Evolutionary conservation across 2,329 filamentous ascomycete genomes (phyloP).

Genomic region (Sphaerulina vaccinii): DNA sequence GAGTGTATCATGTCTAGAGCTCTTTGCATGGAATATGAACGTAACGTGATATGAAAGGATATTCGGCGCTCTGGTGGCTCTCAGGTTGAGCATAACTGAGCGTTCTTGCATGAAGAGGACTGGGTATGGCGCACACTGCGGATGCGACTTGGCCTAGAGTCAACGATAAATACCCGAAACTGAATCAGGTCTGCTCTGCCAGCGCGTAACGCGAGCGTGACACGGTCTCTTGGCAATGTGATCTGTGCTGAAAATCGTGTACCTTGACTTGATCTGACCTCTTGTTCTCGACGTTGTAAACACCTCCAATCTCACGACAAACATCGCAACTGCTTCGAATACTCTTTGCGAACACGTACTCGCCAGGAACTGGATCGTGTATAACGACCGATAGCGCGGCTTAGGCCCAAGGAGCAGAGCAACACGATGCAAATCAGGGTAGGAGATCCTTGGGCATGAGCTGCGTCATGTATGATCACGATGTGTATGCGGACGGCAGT

Average conservation of each 20-base stretch:
- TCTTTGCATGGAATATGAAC: background rate
- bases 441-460: no score
- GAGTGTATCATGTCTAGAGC: background rate
- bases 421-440: no score
- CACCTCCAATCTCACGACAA: no score
- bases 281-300: background rate
- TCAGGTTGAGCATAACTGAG: background rate
- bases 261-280: background rate
- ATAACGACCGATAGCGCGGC: no score
- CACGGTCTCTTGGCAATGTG: constrained; percentile 4
- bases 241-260: background rate
- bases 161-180: background rate
- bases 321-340: no score
- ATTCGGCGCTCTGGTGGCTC: background rate
- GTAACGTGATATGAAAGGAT: background rate
- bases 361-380: no score
- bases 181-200: background rate
- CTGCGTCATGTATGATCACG: no score
- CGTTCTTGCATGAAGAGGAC: background rate
- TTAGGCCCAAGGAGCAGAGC: no score
- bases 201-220: constrained; percentile 3
- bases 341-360: no score
- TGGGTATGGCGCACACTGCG: background rate
- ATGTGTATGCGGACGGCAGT: no score
- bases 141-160: background rate